Conservation (phyloP, 371 early-diverging fungal genomes). For the Conidiobolus incongruus region DNA sequence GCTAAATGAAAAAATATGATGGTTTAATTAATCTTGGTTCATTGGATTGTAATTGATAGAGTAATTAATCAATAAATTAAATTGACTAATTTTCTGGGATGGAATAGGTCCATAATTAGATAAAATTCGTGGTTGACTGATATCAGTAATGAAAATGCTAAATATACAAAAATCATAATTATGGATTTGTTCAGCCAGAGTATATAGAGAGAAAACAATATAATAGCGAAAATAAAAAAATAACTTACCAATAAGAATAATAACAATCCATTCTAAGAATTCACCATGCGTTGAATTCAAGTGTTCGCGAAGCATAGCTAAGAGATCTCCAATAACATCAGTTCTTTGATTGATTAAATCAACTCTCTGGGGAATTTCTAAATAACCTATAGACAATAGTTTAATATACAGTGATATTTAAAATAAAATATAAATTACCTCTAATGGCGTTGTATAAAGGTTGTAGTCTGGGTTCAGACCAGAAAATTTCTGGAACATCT, state of each 20-base stretch:
- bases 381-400: conserved; percentile 19
- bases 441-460: conserved; percentile 56
- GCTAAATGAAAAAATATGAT: conserved; percentile 10
- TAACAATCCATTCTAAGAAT: conserved; percentile 64
- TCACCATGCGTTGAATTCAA: conserved; percentile 46
- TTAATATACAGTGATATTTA: neutral
- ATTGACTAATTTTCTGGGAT: neutral
- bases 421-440: conserved; percentile 9
- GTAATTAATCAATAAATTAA: conserved; percentile 3
- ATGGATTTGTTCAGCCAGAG: conserved; percentile 4
- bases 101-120: neutral
- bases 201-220: too few species aligned
- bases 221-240: neutral
- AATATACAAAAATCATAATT: conserved; percentile 3
- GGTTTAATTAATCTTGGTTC: neutral
- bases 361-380: conserved; percentile 38
- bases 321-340: conserved; percentile 31
- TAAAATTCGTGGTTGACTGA: neutral
- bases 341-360: conserved; percentile 37
- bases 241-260: conserved; percentile 40
- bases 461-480: conserved; percentile 62
- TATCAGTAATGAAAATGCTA: neutral
- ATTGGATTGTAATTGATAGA: neutral
- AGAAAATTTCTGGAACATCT: conserved; percentile 73
- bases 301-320: conserved; percentile 74